phyloP scores from a whole-genome alignment of 768 basidiomycete species.

The Amylocystis lapponica region DNA sequence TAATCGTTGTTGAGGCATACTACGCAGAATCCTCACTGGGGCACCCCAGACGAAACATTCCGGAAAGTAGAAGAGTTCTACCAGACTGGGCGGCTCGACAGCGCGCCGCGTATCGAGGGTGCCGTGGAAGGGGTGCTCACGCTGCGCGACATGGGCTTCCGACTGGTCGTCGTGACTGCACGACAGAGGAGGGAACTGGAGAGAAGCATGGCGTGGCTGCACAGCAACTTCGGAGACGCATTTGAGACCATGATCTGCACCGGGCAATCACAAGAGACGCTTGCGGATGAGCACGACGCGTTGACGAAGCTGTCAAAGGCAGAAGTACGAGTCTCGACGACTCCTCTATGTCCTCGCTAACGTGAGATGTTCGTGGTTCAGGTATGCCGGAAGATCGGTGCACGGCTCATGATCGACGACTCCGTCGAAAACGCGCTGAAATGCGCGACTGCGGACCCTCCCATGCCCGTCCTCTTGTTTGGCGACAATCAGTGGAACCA shows the following conservation, averaged over 20 bases:
- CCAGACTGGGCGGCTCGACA: conserved; percentile 39
- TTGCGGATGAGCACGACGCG: conserved; percentile 39
- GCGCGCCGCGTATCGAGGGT: conserved; percentile 49
- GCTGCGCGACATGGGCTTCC: conserved; percentile 58
- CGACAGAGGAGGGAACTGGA: conserved; percentile 48
- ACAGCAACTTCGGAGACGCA: conserved; percentile 56
- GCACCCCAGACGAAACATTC: conserved; percentile 49
- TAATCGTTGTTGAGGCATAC: background rate
- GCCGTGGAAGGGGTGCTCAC: conserved; percentile 52
- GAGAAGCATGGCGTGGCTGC: conserved; percentile 62
- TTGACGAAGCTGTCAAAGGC: conserved; percentile 63
- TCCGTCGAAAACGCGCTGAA: conserved; percentile 72
- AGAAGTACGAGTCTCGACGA: conserved; percentile 37
- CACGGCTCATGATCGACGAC: conserved; percentile 72
- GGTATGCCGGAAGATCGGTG: conserved; percentile 61
- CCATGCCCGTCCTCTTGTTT: conserved; percentile 62
- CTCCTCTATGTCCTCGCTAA: background rate
- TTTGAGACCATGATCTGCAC: conserved; percentile 67
- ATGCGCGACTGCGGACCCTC: conserved; percentile 42
- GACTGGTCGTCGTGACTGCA: conserved; percentile 74
- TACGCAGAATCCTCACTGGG: conserved; percentile 54
- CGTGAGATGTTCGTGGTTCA: conserved; percentile 17
- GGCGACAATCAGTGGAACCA: conserved; percentile 76
- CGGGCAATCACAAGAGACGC: conserved; percentile 58
- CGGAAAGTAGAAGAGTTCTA: conserved; percentile 58